Percentiles rank a stretch among this genome's conserved stretches.
phyloP scores from a whole-genome alignment of 768 basidiomycete species.

The Mycena pura region DNA sequence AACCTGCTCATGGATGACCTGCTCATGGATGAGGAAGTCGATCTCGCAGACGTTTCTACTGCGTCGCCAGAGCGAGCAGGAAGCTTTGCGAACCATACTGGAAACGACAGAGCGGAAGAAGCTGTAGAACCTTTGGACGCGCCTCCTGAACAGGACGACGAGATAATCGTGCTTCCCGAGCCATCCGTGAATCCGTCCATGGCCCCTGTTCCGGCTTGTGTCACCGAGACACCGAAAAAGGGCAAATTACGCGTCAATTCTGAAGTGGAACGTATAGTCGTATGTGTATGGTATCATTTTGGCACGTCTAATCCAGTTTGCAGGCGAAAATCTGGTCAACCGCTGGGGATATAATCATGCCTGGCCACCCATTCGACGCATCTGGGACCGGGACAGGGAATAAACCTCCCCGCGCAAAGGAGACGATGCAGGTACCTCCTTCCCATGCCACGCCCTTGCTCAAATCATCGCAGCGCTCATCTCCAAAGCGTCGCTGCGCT shows the following conservation, averaged over 20 bases:
- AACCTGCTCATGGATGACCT: constrained; percentile 69
- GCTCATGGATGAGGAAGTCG: constrained; percentile 66
- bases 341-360: constrained; percentile 68
- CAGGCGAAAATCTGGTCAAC: constrained; percentile 76
- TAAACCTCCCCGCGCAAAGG: constrained; percentile 59
- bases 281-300: constrained; percentile 39
- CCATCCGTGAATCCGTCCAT: not conserved
- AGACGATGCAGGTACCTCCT: constrained; percentile 59
- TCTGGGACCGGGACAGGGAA: constrained; percentile 38
- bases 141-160: not conserved
- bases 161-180: constrained; percentile 23
- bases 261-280: constrained; percentile 70
- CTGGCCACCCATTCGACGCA: constrained; percentile 51
- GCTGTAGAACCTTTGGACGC: not conserved
- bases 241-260: constrained; percentile 59
- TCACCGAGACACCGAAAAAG: constrained; percentile 30
- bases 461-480: constrained; percentile 49
- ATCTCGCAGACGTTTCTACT: constrained; percentile 58
- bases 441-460: constrained; percentile 11
- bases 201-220: constrained; percentile 13
- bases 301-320: not conserved
- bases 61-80: constrained; percentile 46
- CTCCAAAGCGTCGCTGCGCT: constrained; percentile 62
- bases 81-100: not conserved
- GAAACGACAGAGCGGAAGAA: not conserved